phyloP scores from a whole-genome alignment of 2,329 filamentous ascomycete genomes.

The Aspergillus brunneoviolaceus region DNA sequence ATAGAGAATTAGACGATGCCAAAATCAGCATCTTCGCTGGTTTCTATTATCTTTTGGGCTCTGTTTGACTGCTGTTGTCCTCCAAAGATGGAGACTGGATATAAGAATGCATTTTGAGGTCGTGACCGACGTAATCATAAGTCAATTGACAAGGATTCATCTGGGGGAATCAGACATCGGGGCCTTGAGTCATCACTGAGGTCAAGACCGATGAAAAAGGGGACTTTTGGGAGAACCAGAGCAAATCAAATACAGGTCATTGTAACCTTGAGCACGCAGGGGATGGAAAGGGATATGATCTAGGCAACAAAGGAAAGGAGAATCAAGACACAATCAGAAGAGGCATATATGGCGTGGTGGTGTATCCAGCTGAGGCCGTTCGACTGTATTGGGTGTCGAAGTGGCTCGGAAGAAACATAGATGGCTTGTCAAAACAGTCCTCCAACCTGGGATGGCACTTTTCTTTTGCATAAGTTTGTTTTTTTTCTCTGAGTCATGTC shows the following conservation, averaged over 20 bases:
- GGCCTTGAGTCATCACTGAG: background rate
- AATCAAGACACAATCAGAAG: conserved; percentile 22
- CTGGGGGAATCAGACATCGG: conserved; percentile 8
- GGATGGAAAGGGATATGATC: conserved; percentile 10
- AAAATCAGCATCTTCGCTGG: background rate
- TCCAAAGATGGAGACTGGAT: background rate
- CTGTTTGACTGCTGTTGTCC: background rate
- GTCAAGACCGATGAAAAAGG: conserved; percentile 2
- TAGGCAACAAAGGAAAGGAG: conserved; percentile 15
- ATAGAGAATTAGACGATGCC: background rate
- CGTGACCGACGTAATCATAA: conserved; percentile 9
- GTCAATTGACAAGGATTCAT: conserved; percentile 14
- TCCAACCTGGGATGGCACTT: conserved; percentile 19
- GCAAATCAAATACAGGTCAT: conserved; percentile 25
- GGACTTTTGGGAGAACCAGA: conserved; percentile 17
- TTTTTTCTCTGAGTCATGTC: conserved; percentile 14
- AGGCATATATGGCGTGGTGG: conserved; percentile 28
- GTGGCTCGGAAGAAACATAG: conserved; percentile 16
- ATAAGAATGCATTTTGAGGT: conserved; percentile 1
- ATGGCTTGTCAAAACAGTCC: conserved; percentile 13
- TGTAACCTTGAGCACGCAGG: conserved; percentile 13
- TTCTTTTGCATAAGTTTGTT: conserved; percentile 9
- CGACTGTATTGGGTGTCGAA: conserved; percentile 12
- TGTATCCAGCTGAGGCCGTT: conserved; percentile 20
- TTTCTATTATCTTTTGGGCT: background rate